Conservation (phyloP, 148 eudicot genomes). For the Cornus suecica region DNA sequence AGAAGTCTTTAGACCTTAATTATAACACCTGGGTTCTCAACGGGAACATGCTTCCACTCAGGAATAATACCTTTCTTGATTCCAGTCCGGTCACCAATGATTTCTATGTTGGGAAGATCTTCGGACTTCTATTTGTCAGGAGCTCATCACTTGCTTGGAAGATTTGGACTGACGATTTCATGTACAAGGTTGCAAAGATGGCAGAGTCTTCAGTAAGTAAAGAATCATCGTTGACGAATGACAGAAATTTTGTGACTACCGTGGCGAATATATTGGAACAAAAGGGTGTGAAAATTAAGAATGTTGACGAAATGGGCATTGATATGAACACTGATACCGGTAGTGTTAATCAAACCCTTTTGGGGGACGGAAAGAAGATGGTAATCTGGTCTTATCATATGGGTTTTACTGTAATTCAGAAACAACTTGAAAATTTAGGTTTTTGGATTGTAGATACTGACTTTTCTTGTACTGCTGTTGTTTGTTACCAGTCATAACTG, state of each 20-base stretch:
- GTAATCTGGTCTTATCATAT: conserved; percentile 56
- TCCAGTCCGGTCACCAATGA: conserved; percentile 28
- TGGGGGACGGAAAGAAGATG: conserved; percentile 35
- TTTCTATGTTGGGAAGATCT: conserved; percentile 46
- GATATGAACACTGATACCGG: conserved; percentile 31
- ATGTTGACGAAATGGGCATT: conserved; percentile 36
- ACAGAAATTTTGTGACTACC: conserved; percentile 28
- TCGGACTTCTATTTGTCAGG: conserved; percentile 35
- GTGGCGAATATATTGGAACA: conserved; percentile 37
- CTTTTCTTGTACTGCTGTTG: conserved; percentile 65
- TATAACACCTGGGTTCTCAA: conserved; percentile 57
- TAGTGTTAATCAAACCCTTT: conserved; percentile 29
- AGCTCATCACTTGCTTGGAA: conserved; percentile 48
- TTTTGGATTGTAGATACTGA: conserved; percentile 75
- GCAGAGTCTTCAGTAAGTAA: conserved; percentile 24
- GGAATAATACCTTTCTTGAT: conserved; percentile 29
- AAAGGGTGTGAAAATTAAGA: conserved; percentile 30
- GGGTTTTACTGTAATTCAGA: conserved; percentile 37
- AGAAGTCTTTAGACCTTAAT: conserved; percentile 55
- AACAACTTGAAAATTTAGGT: conserved; percentile 44
- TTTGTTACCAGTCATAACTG: conserved; percentile 61
- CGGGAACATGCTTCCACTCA: conserved; percentile 50
- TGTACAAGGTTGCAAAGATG: conserved; percentile 21
- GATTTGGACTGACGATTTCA: conserved; percentile 46
- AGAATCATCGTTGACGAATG: conserved; percentile 22